Base-by-base conservation (phyloP, 805 yeast genomes). In the Spathaspora sp. region DNA sequence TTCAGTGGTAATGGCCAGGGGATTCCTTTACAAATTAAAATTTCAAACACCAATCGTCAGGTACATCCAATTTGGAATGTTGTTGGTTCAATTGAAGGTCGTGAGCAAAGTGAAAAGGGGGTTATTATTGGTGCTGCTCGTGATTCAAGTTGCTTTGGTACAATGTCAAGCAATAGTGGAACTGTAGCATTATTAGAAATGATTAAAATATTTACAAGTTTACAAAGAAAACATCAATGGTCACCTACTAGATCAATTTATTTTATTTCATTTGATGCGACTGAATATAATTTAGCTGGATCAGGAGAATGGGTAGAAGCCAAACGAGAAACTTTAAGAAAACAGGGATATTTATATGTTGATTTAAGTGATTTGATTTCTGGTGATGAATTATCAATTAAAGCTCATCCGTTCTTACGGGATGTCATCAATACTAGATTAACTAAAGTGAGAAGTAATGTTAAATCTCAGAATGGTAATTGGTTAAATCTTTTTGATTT, bases 221-320 rank as follows among this genome's bases (percentile, higher is more conserved):
- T 91, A 65, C 83, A 80, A 52, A 75, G 81, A 49, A 74, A 83
- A 38, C 78, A 77, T 58, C 82, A 84, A 53, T 92, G 97, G 97
- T 72, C 75, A 45, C 97, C 98, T 0, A 66, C 90, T 40, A 79
- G 98, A 64, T 77, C 92, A 2, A 84, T 92, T 12, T 85, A 86
- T 61, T 91, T 92, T 69, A 82, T 83, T 0, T 88, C 96, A 0
- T 90, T 87, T 72, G 96, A 92, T 60, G 97, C 88, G 1, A 72
- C 87, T 0, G 83, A 85, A 54, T 90, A 86, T 60, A 91, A 91
- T 63, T 70, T 77, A 57, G 96, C 94, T 0, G 98, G 98, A 0
- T 77, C 89, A n/a, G 77, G 91, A 0, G 93, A 87, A 60, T 83
- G 92, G 78, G 75, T 85, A 6, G 88, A 86, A 57, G 70, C 75